Evolutionary conservation across 2,329 filamentous ascomycete species (phyloP).

Genomic region (Pestalotiopsis sp.): DNA sequence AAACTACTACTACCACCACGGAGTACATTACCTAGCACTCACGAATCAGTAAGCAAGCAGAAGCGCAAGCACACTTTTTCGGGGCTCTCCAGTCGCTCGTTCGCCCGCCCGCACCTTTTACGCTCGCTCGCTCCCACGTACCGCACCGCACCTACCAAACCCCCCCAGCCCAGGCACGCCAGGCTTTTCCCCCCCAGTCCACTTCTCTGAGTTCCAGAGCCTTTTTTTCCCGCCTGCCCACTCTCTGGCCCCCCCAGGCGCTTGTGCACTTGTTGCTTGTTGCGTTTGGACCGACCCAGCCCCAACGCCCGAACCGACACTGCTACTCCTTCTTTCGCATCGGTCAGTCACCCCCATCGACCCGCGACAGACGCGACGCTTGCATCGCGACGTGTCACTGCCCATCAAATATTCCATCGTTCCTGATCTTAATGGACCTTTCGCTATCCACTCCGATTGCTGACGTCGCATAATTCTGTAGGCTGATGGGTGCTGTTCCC

Average conservation of each 20-base stretch:
- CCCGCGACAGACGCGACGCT: constrained; percentile 25
- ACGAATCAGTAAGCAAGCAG: not conserved
- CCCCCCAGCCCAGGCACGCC: no score
- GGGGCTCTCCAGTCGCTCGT: not conserved
- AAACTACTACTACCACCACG: not conserved
- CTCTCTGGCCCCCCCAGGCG: not conserved
- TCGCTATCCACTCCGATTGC: constrained; percentile 38
- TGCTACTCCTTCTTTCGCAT: constrained; percentile 18
- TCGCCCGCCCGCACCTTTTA: not conserved
- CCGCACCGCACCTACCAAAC: no score
- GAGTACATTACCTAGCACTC: not conserved
- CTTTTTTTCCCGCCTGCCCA: not conserved
- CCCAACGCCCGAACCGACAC: constrained; percentile 14
- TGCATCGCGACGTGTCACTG: constrained; percentile 20
- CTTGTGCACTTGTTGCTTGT: not conserved
- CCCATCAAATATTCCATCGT: constrained; percentile 40
- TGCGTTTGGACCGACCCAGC: constrained; percentile 14
- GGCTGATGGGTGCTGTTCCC: constrained; percentile 47
- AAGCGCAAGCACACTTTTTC: not conserved
- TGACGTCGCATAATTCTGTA: constrained; percentile 43
- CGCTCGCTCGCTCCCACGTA: not conserved
- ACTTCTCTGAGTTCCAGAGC: not conserved
- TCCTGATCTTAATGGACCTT: constrained; percentile 45
- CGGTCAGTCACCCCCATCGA: constrained; percentile 19
- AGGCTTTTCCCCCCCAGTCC: no score